Evolutionary conservation across 345 rosid genomes (phyloP).

Genomic region (sweet orange (Citrus sinensis)): DVS_A1.0 CM039168.1:29072001-29072500

Average conservation of each 20-base stretch:
- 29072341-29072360: not conserved
- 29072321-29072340: not conserved
- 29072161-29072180: not conserved
- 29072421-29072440: too few species aligned
- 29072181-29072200: not conserved
- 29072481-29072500: not conserved
- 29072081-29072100: not conserved
- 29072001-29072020: slow-evolving; percentile 31
- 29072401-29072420: too few species aligned
- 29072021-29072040: not conserved
- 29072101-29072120: not conserved
- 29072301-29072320: not conserved
- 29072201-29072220: not conserved
- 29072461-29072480: too few species aligned
- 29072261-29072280: too few species aligned
- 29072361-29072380: too few species aligned
- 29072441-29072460: too few species aligned
- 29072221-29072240: not conserved
- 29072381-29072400: not conserved
- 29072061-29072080: slow-evolving; percentile 23
- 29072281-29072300: not conserved
- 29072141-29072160: not conserved
- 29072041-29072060: slow-evolving; percentile 5
- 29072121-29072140: not conserved
- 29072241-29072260: not conserved